These are phyloP conservation scores for Sporothrix humicola DNA, from an alignment of 2,329 filamentous ascomycete genomes.

Conservation along the genomic window DNA sequence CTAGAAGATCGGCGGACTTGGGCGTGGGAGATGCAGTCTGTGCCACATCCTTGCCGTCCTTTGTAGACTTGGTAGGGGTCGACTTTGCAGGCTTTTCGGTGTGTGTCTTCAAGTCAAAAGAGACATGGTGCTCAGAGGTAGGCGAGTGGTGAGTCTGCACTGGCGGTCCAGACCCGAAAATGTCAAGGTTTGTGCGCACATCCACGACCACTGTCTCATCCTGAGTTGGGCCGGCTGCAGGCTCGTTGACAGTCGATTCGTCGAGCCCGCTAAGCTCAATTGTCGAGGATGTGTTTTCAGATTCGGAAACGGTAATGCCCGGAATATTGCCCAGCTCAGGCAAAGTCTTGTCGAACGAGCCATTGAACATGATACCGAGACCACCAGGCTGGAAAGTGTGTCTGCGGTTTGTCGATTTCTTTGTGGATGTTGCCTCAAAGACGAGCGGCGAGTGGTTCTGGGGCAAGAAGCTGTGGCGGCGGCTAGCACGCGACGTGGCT, in stretches of 20 bases:
- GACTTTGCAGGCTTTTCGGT: neutral
- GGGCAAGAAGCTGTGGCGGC: constrained; percentile 42
- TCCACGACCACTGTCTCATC: constrained; percentile 41
- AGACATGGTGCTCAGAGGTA: neutral
- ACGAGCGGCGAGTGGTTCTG: neutral
- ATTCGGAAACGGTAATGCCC: constrained; percentile 14
- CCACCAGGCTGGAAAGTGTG: constrained; percentile 33
- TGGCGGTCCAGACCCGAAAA: constrained; percentile 41
- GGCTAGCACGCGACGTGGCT: neutral
- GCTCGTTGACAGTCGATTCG: neutral
- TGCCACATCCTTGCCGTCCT: neutral
- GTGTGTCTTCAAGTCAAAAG: constrained; percentile 24
- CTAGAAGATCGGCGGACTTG: neutral
- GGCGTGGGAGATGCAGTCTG: neutral
- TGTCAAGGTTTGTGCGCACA: constrained; percentile 45
- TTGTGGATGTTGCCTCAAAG: neutral
- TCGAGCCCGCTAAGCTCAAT: neutral
- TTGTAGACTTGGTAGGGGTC: neutral
- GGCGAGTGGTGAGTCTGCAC: constrained; percentile 27
- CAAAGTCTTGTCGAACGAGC: neutral
- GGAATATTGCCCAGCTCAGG: neutral
- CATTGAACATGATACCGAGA: neutral
- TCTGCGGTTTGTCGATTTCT: constrained; percentile 2
- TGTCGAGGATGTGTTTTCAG: neutral
- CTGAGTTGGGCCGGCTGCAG: neutral